These are phyloP conservation scores for Hirschfeldia incana DNA, from an alignment of 345 rosid species.

Conservation along the genomic window DNA sequence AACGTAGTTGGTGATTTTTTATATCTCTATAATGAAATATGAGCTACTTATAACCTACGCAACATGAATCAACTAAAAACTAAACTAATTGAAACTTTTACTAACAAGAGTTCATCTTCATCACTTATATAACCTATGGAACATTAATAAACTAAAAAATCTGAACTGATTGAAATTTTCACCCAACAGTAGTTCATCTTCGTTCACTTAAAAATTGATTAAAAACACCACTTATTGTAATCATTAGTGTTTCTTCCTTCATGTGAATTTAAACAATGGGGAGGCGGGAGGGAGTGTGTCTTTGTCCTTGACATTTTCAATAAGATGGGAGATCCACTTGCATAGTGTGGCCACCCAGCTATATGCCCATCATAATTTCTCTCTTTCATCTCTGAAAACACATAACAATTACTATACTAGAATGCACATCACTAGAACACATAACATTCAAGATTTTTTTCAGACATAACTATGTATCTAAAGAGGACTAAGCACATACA, in stretches of 20 bases:
- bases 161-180: too few species aligned
- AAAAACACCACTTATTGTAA: not conserved
- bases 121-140: too few species aligned
- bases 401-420: not conserved
- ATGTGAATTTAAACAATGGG: not conserved
- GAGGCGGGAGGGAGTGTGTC: slow-evolving; percentile 54
- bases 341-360: slow-evolving; percentile 79
- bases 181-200: not conserved
- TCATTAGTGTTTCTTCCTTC: not conserved
- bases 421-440: not conserved
- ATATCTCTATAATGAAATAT: too few species aligned
- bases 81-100: not conserved
- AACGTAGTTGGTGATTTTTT: too few species aligned
- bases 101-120: not conserved
- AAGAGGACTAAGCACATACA: not conserved
- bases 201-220: not conserved
- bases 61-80: too few species aligned
- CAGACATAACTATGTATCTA: not conserved
- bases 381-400: slow-evolving; percentile 64
- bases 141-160: too few species aligned
- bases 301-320: slow-evolving; percentile 75
- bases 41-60: not conserved
- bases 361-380: slow-evolving; percentile 96
- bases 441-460: not conserved
- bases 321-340: slow-evolving; percentile 68